phyloP scores from a whole-genome alignment of 2,329 filamentous ascomycete genomes.

The Trichoderma pleuroti region DNA sequence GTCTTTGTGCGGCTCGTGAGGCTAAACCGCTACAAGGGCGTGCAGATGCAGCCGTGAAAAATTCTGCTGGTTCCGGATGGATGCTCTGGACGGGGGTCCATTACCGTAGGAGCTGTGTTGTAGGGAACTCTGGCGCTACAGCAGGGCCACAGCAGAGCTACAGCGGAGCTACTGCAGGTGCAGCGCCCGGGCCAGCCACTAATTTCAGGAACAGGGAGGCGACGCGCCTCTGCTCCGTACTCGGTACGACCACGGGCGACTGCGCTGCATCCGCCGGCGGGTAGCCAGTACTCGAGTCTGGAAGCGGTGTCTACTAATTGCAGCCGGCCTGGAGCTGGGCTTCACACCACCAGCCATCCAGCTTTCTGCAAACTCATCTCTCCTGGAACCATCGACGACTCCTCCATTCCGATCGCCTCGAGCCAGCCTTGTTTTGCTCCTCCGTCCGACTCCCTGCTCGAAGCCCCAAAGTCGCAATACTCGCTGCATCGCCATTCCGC shows the following conservation, averaged over 20 bases:
- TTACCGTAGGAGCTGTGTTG: neutral
- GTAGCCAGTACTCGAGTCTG: neutral
- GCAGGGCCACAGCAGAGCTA: neutral
- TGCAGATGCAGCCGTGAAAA: neutral
- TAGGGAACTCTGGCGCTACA: neutral
- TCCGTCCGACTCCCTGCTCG: neutral
- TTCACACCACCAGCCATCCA: slow-evolving; percentile 1
- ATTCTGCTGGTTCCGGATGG: neutral
- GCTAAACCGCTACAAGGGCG: neutral
- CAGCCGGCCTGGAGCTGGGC: neutral
- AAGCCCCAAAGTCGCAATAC: neutral
- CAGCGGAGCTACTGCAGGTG: slow-evolving; percentile 10
- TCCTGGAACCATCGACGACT: neutral
- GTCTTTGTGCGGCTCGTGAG: neutral
- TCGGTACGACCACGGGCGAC: neutral
- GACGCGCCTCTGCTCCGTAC: neutral
- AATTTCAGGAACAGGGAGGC: slow-evolving; percentile 14
- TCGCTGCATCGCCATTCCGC: neutral
- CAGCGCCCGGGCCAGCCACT: neutral
- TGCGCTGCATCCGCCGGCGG: neutral
- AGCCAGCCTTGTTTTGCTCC: neutral
- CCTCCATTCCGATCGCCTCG: neutral
- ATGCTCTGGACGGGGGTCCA: neutral
- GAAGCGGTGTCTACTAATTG: neutral
- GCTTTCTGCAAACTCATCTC: neutral